These are phyloP conservation scores for Flueggea neowawraea DNA, from an alignment of 441 rosid species.

Conservation along the genomic window DNA sequence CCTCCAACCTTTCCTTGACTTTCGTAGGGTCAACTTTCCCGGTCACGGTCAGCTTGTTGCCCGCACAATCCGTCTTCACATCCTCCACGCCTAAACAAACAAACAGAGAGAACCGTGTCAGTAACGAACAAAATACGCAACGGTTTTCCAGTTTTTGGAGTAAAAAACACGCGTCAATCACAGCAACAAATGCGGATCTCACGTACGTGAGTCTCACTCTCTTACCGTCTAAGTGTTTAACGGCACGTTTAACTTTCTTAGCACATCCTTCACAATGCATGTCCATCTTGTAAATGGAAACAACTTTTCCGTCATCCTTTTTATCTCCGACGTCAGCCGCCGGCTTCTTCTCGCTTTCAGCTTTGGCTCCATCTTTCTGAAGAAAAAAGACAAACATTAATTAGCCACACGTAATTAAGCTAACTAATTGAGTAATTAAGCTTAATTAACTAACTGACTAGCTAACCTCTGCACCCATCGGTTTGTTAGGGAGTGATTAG, in stretches of 20 bases:
- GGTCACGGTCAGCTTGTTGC: slow-evolving; percentile 63
- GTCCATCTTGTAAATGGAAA: slow-evolving; percentile 72
- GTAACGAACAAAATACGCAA: background rate
- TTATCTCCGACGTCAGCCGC: slow-evolving; percentile 35
- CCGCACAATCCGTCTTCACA: slow-evolving; percentile 52
- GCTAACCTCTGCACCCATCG: slow-evolving; percentile 77
- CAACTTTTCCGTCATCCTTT: slow-evolving; percentile 40
- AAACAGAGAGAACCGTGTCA: slow-evolving; percentile 15
- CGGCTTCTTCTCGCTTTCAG: slow-evolving; percentile 55
- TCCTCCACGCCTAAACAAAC: slow-evolving; percentile 58
- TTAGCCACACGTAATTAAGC: background rate
- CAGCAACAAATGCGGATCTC: background rate
- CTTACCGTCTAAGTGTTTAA: slow-evolving; percentile 55
- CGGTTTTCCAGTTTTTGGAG: no score
- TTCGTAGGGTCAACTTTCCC: slow-evolving; percentile 72
- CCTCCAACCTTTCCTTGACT: slow-evolving; percentile 51
- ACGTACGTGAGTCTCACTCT: no score
- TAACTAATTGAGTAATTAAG: background rate
- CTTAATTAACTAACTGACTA: background rate
- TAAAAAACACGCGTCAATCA: no score
- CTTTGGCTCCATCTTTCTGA: slow-evolving; percentile 46
- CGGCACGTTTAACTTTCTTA: slow-evolving; percentile 57
- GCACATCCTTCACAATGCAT: slow-evolving; percentile 96
- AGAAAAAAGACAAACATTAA: background rate
- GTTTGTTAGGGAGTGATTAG: no score